A percentile compares a stretch with the other conserved stretches of the same genome.
Conservation (phyloP, 2,329 filamentous ascomycete species). For the Graphilbum sp. region DNA sequence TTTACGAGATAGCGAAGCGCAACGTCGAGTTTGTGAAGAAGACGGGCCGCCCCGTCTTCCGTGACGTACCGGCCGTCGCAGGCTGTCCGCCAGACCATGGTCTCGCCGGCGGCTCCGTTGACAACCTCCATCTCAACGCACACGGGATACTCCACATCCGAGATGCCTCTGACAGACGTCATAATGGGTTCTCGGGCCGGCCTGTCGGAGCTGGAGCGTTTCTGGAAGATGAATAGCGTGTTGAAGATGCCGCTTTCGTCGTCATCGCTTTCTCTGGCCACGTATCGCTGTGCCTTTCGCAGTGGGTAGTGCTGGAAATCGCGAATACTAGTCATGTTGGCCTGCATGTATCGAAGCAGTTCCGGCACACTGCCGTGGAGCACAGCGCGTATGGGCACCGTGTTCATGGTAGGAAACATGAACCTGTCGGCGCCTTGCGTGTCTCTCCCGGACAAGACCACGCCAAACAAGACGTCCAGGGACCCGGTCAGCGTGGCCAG, state of each 20-base stretch:
- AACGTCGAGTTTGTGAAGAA: conserved; percentile 44
- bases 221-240: conserved; percentile 39
- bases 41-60: conserved; percentile 21
- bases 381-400: conserved; percentile 56
- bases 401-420: conserved; percentile 88
- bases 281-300: conserved; percentile 41
- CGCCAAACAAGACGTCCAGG: conserved; percentile 67
- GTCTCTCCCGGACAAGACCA: conserved; percentile 73
- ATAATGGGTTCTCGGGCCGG: conserved; percentile 26
- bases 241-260: conserved; percentile 31
- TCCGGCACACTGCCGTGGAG: conserved; percentile 49
- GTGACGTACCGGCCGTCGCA: conserved; percentile 43
- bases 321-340: conserved; percentile 47
- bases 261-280: conserved; percentile 12
- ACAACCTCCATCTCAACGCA: conserved; percentile 65
- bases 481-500: conserved; percentile 45
- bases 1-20: conserved; percentile 40
- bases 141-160: conserved; percentile 64
- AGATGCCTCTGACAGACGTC: conserved; percentile 43
- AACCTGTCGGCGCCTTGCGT: conserved; percentile 48
- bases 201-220: conserved; percentile 3
- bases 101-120: conserved; percentile 11
- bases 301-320: conserved; percentile 65
- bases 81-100: conserved; percentile 48
- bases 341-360: conserved; percentile 59